Conservation (phyloP, 768 basidiomycete species). For the Pulveroboletus sp. region DNA sequence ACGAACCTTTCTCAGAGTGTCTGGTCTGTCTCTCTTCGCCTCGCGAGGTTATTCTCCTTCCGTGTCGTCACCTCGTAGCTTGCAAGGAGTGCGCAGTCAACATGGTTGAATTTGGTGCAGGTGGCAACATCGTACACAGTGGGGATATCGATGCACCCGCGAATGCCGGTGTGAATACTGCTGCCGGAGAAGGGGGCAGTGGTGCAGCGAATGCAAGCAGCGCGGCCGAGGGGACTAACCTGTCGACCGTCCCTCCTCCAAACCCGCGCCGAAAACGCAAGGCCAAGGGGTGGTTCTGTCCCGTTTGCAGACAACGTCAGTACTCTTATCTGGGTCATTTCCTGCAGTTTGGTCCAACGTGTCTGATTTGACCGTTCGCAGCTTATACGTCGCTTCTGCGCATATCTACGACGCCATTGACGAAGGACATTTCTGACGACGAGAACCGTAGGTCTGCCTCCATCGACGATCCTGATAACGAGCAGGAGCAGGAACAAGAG, state of each 20-base stretch:
- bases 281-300: conserved; percentile 97
- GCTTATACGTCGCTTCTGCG: conserved; percentile 86
- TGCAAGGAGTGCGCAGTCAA: conserved; percentile 94
- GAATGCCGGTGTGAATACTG: conserved; percentile 19
- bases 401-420: conserved; percentile 66
- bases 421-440: conserved; percentile 35
- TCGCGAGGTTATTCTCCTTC: conserved; percentile 87
- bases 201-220: conserved; percentile 11
- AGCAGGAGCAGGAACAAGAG: conserved; percentile 17
- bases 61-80: conserved; percentile 90
- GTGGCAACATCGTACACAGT: conserved; percentile 72
- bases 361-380: conserved; percentile 24
- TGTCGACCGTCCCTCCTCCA: conserved; percentile 25
- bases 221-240: conserved; percentile 25
- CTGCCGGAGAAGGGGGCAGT: conserved; percentile 23
- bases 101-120: conserved; percentile 97
- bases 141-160: conserved; percentile 34
- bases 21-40: conserved; percentile 85
- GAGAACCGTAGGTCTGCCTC: conserved; percentile 25
- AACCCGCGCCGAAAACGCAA: conserved; percentile 76
- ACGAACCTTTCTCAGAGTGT: conserved; percentile 82
- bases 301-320: conserved; percentile 92
- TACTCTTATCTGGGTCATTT: conserved; percentile 11
- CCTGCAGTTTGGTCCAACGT: not conserved
- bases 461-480: conserved; percentile 24